These are phyloP conservation scores for Pythium rhizo-oryzae DNA, from an alignment of 352 stramenopile genomes.

Conservation along the genomic window DNA sequence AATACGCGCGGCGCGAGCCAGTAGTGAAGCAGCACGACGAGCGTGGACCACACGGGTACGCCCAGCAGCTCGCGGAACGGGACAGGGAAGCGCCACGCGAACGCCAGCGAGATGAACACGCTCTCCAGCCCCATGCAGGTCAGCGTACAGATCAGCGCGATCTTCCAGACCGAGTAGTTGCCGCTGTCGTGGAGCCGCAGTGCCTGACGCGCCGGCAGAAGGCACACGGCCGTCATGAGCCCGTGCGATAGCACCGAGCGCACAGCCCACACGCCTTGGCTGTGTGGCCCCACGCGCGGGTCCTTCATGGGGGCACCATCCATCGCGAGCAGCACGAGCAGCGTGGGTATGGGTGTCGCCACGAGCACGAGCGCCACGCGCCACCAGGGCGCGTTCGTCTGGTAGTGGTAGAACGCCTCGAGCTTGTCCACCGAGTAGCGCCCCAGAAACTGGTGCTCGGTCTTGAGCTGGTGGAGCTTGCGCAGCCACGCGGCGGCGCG, in stretches of 20 bases:
- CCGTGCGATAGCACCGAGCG: conserved; percentile 16
- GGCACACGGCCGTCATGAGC: conserved; percentile 10
- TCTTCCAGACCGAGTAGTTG: conserved; percentile 13
- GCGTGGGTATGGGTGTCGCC: conserved; percentile 13
- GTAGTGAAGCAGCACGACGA: conserved; percentile 4
- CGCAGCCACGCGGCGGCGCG: conserved; percentile 3
- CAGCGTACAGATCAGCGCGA: conserved; percentile 7
- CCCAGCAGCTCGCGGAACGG: conserved; percentile 24
- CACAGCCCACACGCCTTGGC: conserved; percentile 18
- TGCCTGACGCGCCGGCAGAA: conserved; percentile 16
- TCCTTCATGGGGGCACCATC: conserved; percentile 15
- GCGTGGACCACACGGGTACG: conserved; percentile 7
- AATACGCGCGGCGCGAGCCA: conserved; percentile 8
- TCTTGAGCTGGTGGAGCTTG: conserved; percentile 30
- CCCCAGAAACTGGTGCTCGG: conserved; percentile 27
- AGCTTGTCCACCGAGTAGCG: conserved; percentile 33
- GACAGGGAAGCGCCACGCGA: conserved; percentile 27
- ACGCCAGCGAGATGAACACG: conserved; percentile 21
- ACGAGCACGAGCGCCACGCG: conserved; percentile 15
- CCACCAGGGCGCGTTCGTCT: conserved; percentile 1
- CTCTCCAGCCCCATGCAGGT: conserved; percentile 8
- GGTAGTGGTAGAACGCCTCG: conserved; percentile 21
- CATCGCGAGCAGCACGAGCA: conserved; percentile 20
- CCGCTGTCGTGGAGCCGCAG: conserved; percentile 16
- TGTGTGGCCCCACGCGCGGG: not conserved